Conservation (phyloP, 2,329 filamentous ascomycete genomes). For the Colletotrichum limetticola region DNA sequence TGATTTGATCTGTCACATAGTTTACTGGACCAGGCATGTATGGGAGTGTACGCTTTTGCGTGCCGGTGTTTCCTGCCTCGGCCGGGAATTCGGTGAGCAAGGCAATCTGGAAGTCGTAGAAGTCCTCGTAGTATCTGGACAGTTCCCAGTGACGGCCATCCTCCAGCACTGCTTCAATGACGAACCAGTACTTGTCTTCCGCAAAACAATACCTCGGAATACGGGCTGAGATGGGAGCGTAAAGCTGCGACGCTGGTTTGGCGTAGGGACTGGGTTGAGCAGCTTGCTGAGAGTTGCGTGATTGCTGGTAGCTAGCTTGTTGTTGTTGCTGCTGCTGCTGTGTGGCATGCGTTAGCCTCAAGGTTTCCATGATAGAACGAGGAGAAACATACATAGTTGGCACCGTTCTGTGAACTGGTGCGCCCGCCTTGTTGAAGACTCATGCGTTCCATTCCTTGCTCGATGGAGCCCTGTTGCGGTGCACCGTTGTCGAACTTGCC, state of each 20-base stretch:
- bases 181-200: slow-evolving; percentile 99
- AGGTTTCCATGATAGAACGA: no score
- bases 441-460: slow-evolving; percentile 81
- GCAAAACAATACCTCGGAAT: slow-evolving; percentile 96
- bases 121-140: slow-evolving; percentile 96
- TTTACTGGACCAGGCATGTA: slow-evolving; percentile 99
- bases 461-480: slow-evolving; percentile 61
- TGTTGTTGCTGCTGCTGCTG: slow-evolving; percentile 32
- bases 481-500: slow-evolving; percentile 82
- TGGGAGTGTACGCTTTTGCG: slow-evolving; percentile 83
- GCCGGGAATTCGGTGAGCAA: slow-evolving; percentile 91
- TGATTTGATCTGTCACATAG: slow-evolving; percentile 98
- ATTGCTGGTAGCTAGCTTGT: slow-evolving; percentile 41
- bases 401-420: slow-evolving; percentile 59
- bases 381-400: slow-evolving; percentile 56
- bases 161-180: slow-evolving; percentile 90
- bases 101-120: slow-evolving; percentile 98
- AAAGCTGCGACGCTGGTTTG: slow-evolving; percentile 65
- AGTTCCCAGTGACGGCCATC: slow-evolving; percentile 94
- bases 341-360: background rate
- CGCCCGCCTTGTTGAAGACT: slow-evolving; percentile 72
- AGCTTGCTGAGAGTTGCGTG: slow-evolving; percentile 43
- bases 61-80: slow-evolving; percentile 88
- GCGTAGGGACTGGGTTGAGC: slow-evolving; percentile 51
- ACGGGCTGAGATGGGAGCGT: slow-evolving; percentile 82